Evolutionary conservation across 2,329 filamentous ascomycete species (phyloP), one percentile per base, ranked within the genome.

Genomic region (Neophaeococcomyces aloes): DNA sequence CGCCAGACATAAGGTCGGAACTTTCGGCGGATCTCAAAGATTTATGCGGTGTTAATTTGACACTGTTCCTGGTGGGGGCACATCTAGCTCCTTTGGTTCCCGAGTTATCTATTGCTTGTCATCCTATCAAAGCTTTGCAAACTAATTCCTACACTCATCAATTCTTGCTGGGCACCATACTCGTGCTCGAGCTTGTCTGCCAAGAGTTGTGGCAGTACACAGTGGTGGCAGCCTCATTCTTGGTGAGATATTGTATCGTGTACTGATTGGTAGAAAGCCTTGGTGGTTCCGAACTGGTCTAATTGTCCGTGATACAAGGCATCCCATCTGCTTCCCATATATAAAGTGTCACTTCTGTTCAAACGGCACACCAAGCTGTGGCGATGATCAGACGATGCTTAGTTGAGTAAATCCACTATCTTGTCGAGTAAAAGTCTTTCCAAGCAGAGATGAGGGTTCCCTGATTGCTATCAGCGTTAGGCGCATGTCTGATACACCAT

Each of bases 181-280:
- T n/a, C 18, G 29, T 18, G 33, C 7, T 36, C 35, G 6, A 7
- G 17, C 19, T 3, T 8, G 19, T 13, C 25, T 38, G 35, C 18
- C 35, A 38, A 38, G 35, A 10, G 13, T 23, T 23, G 11, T 6
- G 13, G 10, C 23, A 23, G 14, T 23, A 13, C 33, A 21, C 19
- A 18, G 11, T 6, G 33, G 35, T 6, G 3, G 25, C n/a, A 8
- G 3, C 35, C 35, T 38, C 6, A 6, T 10, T 15, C 38, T 42
- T 42, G 39, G 39, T 30, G 4, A 42, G 39, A 42, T 42, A 42
- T 35, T 34, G 30, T 19, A 21, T 42, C 21, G 30, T 21, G 15
- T 34, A 19, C 19, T 21, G 25, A 42, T 18, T 42, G 39, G 39
- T 29, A 3, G 31, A 27, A 15, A n/a, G 19, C 13, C 18, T 7